Evolutionary conservation across 2,329 filamentous ascomycete species (phyloP).

Genomic region (Penicillium crustosum): DNA sequence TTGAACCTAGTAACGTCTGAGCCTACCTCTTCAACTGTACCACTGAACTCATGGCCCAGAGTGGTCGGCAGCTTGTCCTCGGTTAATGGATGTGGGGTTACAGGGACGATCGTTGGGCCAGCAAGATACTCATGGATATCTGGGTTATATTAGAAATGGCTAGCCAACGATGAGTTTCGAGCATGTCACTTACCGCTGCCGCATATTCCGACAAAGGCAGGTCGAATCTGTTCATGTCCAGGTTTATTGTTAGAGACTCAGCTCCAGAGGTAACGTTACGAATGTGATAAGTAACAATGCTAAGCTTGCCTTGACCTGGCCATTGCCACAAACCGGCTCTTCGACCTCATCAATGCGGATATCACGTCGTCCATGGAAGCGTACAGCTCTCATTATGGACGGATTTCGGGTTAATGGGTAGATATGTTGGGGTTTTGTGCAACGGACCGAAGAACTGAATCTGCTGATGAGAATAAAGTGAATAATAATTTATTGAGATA

Average conservation of each 20-base stretch:
- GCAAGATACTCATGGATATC: constrained; percentile 56
- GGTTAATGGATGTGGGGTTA: constrained; percentile 57
- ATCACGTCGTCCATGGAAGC: constrained; percentile 39
- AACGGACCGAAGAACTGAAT: neutral
- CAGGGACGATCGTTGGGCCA: constrained; percentile 51
- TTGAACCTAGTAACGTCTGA: constrained; percentile 48
- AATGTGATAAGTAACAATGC: constrained; percentile 13
- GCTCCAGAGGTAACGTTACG: neutral
- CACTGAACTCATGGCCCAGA: constrained; percentile 66
- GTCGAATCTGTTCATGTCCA: constrained; percentile 22
- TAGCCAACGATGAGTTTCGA: neutral
- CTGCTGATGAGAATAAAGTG: neutral
- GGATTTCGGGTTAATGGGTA: neutral
- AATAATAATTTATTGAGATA: neutral
- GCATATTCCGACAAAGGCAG: constrained; percentile 40
- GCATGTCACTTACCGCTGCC: constrained; percentile 26
- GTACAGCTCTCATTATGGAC: constrained; percentile 35
- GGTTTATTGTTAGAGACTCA: neutral
- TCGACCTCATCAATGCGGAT: constrained; percentile 38
- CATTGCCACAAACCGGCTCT: constrained; percentile 45
- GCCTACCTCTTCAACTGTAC: constrained; percentile 60
- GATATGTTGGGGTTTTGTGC: neutral
- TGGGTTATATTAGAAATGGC: constrained; percentile 8
- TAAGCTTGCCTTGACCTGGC: constrained; percentile 48
- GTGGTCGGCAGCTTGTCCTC: constrained; percentile 58